Conservation (phyloP, 257 asterid genomes). For the Anisodus tanguticus region DNA sequence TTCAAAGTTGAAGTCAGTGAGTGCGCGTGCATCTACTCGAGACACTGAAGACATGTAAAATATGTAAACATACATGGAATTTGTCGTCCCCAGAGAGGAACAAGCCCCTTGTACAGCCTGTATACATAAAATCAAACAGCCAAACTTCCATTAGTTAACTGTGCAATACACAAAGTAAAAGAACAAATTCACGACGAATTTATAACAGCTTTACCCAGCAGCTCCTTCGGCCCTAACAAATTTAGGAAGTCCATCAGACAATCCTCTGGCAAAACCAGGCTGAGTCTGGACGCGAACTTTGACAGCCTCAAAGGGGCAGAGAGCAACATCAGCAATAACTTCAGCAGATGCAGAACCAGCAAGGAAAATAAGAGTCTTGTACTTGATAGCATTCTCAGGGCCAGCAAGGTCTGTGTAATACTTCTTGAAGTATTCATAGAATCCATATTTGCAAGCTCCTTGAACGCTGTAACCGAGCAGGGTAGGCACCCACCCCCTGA, state of each 20-base stretch:
- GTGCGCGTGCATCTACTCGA: background rate
- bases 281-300: constrained; percentile 81
- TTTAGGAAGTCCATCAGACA: constrained; percentile 77
- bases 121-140: constrained; percentile 16
- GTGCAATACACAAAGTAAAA: background rate
- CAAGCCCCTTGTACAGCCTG: constrained; percentile 70
- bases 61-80: constrained; percentile 62
- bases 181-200: background rate
- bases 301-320: constrained; percentile 79
- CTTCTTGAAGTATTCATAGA: constrained; percentile 68
- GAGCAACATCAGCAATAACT: constrained; percentile 63
- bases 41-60: background rate
- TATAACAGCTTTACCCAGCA: constrained; percentile 48
- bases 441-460: constrained; percentile 73
- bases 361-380: constrained; percentile 70
- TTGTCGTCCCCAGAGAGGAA: constrained; percentile 82
- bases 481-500: constrained; percentile 73
- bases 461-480: constrained; percentile 73
- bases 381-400: constrained; percentile 61
- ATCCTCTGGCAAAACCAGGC: constrained; percentile 69
- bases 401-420: constrained; percentile 66
- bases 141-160: background rate
- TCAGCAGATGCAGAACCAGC: constrained; percentile 82
- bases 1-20: background rate
- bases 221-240: constrained; percentile 56